phyloP scores from a whole-genome alignment of 768 basidiomycete species.

The Pleurotus cornucopiae region DNA sequence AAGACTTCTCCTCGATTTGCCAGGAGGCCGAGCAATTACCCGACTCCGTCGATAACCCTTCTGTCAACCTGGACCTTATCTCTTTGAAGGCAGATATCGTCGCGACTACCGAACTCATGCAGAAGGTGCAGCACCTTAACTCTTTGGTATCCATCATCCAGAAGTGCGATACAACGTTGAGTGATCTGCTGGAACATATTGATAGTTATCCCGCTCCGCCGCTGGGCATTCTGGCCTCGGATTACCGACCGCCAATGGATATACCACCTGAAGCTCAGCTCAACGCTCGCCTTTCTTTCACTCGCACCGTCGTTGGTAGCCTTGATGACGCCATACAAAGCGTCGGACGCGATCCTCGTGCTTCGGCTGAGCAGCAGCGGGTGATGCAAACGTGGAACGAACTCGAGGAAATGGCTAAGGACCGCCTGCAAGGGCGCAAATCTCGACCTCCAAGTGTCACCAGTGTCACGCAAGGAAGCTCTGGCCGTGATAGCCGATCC shows the following conservation, averaged over 20 bases:
- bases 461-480: slow-evolving; percentile 51
- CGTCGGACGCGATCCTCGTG: slow-evolving; percentile 58
- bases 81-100: slow-evolving; percentile 60
- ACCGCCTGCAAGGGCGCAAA: slow-evolving; percentile 54
- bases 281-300: slow-evolving; percentile 58
- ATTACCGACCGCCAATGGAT: slow-evolving; percentile 35
- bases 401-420: slow-evolving; percentile 75
- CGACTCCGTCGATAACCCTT: slow-evolving; percentile 28
- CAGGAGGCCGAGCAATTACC: slow-evolving; percentile 47
- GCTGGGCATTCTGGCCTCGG: slow-evolving; percentile 44
- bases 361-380: slow-evolving; percentile 55
- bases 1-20: slow-evolving; percentile 40
- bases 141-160: slow-evolving; percentile 45
- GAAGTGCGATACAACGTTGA: slow-evolving; percentile 70
- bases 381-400: slow-evolving; percentile 78
- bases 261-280: slow-evolving; percentile 67
- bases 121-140: slow-evolving; percentile 50
- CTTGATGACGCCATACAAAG: slow-evolving; percentile 36
- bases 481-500: slow-evolving; percentile 53
- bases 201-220: slow-evolving; percentile 76
- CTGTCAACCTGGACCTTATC: slow-evolving; percentile 53
- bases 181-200: slow-evolving; percentile 81
- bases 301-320: slow-evolving; percentile 43
- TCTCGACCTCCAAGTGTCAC: slow-evolving; percentile 64
- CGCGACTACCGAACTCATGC: slow-evolving; percentile 42